phyloP scores from a whole-genome alignment of 768 basidiomycete species.

The Russula sp. region DNA sequence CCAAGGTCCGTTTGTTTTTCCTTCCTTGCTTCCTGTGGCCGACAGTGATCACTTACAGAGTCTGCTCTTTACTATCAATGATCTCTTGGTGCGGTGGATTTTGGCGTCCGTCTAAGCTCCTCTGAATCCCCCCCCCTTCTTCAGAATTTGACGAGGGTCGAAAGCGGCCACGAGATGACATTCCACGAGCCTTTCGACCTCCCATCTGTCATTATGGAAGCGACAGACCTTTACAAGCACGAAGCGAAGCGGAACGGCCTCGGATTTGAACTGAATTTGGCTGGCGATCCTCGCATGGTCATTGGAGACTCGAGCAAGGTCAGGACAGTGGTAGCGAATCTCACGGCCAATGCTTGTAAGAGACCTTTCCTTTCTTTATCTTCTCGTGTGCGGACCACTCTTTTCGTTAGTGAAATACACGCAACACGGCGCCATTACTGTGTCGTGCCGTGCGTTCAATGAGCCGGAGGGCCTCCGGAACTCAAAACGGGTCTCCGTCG shows the following conservation, averaged over 20 bases:
- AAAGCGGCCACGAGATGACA: background rate
- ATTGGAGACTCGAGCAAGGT: background rate
- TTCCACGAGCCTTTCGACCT: background rate
- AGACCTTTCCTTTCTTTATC: background rate
- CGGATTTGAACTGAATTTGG: background rate
- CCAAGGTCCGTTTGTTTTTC: background rate
- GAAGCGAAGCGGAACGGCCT: background rate
- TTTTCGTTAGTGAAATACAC: background rate
- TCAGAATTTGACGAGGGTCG: background rate
- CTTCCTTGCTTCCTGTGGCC: background rate
- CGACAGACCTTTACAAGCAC: background rate
- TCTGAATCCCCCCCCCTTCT: background rate
- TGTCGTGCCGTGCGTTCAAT: background rate
- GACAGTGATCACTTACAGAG: background rate
- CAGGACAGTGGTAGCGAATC: background rate
- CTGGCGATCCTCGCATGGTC: background rate
- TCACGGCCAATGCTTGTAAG: background rate
- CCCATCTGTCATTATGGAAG: background rate
- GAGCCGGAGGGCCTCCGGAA: background rate
- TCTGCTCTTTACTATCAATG: background rate
- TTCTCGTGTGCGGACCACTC: background rate
- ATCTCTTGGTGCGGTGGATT: background rate
- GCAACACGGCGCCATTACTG: background rate
- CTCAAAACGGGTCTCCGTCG: background rate
- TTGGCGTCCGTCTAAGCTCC: background rate